Conservation (phyloP, 1,284 basidiomycete species). For the Macrocystidia cucumis region DNA sequence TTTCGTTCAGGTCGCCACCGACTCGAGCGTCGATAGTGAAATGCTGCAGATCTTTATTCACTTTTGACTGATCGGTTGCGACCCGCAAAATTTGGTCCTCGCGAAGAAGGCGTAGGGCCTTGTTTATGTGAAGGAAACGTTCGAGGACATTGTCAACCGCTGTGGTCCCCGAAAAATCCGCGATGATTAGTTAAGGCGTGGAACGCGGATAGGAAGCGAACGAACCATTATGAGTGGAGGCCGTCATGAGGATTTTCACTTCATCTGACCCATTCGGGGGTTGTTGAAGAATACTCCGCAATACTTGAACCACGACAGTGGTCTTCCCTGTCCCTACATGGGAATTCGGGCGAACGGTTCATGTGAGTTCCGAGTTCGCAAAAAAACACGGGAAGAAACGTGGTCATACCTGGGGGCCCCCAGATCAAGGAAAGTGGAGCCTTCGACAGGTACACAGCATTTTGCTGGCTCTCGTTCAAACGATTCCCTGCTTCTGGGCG, state of each 20-base stretch:
- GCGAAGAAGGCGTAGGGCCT: conserved; percentile 27
- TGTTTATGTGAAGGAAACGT: conserved; percentile 45
- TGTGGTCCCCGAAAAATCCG: too few relatives aligned
- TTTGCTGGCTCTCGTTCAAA: conserved; percentile 46
- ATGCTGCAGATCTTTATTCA: conserved; percentile 44
- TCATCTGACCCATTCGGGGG: conserved; percentile 18
- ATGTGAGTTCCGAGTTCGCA: too few relatives aligned
- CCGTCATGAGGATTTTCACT: conserved; percentile 54
- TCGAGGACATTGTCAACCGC: conserved; percentile 65
- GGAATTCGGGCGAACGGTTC: too few relatives aligned
- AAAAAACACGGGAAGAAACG: not conserved
- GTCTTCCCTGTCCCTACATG: conserved; percentile 58
- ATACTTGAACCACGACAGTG: conserved; percentile 55
- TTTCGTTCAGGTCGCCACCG: conserved; percentile 55
- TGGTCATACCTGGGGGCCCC: conserved; percentile 50
- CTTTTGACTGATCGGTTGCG: conserved; percentile 54
- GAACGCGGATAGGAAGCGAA: not conserved
- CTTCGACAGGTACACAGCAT: conserved; percentile 35
- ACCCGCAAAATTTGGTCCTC: conserved; percentile 54
- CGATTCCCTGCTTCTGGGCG: conserved; percentile 4
- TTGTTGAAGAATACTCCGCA: conserved; percentile 34
- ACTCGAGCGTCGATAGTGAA: conserved; percentile 60
- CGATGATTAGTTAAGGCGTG: not conserved
- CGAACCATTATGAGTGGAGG: conserved; percentile 58
- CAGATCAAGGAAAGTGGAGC: conserved; percentile 47